Percentiles rank a stretch among this genome's conserved stretches.
These are phyloP conservation scores for Didymosphaeria variabile DNA, from an alignment of 2,329 filamentous ascomycete genomes.

Conservation along the genomic window DNA sequence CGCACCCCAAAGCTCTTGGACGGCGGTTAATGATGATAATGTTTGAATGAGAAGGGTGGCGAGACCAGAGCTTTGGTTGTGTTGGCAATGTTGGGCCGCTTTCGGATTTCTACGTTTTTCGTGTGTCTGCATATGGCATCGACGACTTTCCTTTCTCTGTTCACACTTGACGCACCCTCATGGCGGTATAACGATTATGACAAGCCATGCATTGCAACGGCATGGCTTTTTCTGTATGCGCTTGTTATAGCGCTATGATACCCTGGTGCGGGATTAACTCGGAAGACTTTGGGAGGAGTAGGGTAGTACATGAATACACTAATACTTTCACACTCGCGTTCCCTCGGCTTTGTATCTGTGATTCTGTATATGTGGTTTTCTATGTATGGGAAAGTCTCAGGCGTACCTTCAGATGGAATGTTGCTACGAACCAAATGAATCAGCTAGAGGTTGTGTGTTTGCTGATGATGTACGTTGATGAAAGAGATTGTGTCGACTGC, in stretches of 20 bases:
- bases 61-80: slow-evolving; percentile 35
- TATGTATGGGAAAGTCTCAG: no score
- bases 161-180: slow-evolving; percentile 23
- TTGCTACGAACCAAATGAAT: no score
- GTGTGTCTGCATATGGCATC: slow-evolving; percentile 19
- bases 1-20: slow-evolving; percentile 30
- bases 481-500: no score
- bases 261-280: slow-evolving; percentile 31
- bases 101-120: slow-evolving; percentile 22
- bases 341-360: not conserved
- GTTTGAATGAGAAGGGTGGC: slow-evolving; percentile 21
- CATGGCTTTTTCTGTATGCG: slow-evolving; percentile 30
- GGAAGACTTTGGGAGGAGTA: slow-evolving; percentile 19
- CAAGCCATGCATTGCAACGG: slow-evolving; percentile 25
- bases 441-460: no score
- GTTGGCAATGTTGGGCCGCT: slow-evolving; percentile 23
- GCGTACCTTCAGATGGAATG: no score
- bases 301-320: slow-evolving; percentile 35
- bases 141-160: slow-evolving; percentile 26
- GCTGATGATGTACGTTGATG: no score
- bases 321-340: slow-evolving; percentile 2
- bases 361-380: no score
- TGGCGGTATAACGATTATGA: slow-evolving; percentile 37
- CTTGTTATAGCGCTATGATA: slow-evolving; percentile 41
- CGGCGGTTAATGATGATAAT: slow-evolving; percentile 47